Conservation (phyloP, 768 basidiomycete species). For the Tylopilus subfusipes region DNA sequence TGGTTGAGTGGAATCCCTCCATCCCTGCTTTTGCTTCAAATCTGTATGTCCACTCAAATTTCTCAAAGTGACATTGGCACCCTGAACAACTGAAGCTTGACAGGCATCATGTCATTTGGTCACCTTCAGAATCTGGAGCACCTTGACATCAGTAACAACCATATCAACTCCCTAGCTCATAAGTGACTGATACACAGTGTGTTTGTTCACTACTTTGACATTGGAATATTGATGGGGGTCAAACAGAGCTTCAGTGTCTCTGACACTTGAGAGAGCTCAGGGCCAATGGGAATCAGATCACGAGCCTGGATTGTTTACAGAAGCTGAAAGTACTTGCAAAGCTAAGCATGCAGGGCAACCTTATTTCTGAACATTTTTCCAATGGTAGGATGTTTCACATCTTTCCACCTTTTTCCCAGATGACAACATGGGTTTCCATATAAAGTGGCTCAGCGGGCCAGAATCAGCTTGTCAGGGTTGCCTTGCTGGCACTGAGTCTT, state of each 20-base stretch:
- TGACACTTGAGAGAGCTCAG: conserved; percentile 84
- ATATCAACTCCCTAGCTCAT: conserved; percentile 85
- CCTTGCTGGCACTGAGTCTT: conserved; percentile 54
- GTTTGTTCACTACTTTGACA: not conserved
- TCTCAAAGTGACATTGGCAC: conserved; percentile 10
- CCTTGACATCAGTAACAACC: conserved; percentile 88
- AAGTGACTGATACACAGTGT: conserved; percentile 34
- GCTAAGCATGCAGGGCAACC: conserved; percentile 77
- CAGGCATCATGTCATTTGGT: conserved; percentile 81
- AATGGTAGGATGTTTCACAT: conserved; percentile 50
- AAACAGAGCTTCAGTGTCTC: conserved; percentile 76
- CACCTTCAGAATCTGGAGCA: conserved; percentile 84
- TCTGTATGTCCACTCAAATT: conserved; percentile 40
- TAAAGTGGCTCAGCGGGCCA: conserved; percentile 81
- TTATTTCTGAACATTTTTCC: conserved; percentile 48
- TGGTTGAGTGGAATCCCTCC: conserved; percentile 80
- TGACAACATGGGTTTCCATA: conserved; percentile 15
- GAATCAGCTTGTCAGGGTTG: conserved; percentile 61
- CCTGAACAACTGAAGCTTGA: conserved; percentile 51
- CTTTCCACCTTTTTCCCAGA: conserved; percentile 2
- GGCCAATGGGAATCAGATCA: conserved; percentile 83
- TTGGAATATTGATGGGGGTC: conserved; percentile 7
- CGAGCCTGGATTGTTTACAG: conserved; percentile 70
- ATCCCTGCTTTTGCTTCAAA: conserved; percentile 68
- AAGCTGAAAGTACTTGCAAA: conserved; percentile 79